Evolutionary conservation across 1,284 basidiomycete species (phyloP).

Genomic region (Cerioporus squamosus): DNA sequence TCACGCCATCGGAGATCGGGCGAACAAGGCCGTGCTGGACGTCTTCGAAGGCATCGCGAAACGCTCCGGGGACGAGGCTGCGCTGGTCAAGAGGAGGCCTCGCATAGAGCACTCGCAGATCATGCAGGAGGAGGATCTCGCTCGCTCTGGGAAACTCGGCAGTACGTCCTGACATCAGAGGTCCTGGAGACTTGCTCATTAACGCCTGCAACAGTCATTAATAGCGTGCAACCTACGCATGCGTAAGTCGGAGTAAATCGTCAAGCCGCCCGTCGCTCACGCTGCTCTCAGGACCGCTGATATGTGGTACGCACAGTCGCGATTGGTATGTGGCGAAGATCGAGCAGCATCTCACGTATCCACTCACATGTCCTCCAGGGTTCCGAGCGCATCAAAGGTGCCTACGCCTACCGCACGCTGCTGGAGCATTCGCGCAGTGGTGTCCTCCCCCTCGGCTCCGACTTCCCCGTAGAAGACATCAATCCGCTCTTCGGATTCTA

Average conservation of each 20-base stretch:
- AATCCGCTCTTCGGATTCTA: slow-evolving; percentile 87
- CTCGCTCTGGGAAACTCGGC: slow-evolving; percentile 72
- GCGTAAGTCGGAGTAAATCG: slow-evolving; percentile 52
- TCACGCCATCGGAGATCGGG: slow-evolving; percentile 92
- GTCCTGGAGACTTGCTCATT: background rate
- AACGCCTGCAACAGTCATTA: slow-evolving; percentile 62
- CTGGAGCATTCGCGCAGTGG: slow-evolving; percentile 57
- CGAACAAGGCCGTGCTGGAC: slow-evolving; percentile 82
- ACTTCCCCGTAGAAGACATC: slow-evolving; percentile 89
- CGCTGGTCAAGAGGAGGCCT: slow-evolving; percentile 56
- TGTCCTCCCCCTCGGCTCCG: slow-evolving; percentile 82
- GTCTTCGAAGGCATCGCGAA: slow-evolving; percentile 66
- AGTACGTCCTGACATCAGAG: slow-evolving; percentile 24
- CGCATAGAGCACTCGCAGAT: slow-evolving; percentile 95
- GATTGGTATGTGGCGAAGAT: slow-evolving; percentile 55
- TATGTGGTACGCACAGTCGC: slow-evolving; percentile 88
- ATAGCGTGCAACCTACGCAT: slow-evolving; percentile 94
- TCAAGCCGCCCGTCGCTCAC: no score
- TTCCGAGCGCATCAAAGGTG: slow-evolving; percentile 77
- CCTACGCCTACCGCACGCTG: slow-evolving; percentile 87
- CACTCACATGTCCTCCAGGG: slow-evolving; percentile 52
- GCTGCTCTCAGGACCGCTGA: slow-evolving; percentile 68
- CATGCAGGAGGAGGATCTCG: slow-evolving; percentile 69
- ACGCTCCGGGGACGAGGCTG: slow-evolving; percentile 26
- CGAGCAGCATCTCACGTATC: background rate